A percentile compares a stretch with the other conserved stretches of the same genome.
phyloP scores from a whole-genome alignment of 2,329 filamentous ascomycete species.

The Zymoseptoria tritici region DNA sequence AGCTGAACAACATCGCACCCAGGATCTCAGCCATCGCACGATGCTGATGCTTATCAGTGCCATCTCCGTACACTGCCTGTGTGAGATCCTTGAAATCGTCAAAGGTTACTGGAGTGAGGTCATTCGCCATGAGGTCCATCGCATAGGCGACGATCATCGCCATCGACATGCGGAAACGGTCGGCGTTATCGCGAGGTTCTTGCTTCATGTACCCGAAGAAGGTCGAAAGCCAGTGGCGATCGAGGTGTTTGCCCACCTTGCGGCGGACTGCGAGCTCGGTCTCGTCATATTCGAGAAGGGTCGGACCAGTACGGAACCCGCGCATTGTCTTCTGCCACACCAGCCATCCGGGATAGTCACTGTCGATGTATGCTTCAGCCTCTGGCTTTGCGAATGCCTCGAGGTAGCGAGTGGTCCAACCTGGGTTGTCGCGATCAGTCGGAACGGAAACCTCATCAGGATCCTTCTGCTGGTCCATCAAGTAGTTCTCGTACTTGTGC shows the following conservation, averaged over 20 bases:
- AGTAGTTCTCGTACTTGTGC: slow-evolving; percentile 80
- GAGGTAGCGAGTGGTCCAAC: slow-evolving; percentile 74
- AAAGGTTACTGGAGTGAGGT: slow-evolving; percentile 67
- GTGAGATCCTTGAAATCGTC: slow-evolving; percentile 81
- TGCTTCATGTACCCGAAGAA: slow-evolving; percentile 95
- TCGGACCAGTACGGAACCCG: slow-evolving; percentile 66
- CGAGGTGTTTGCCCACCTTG: slow-evolving; percentile 73
- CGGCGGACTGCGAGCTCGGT: slow-evolving; percentile 65
- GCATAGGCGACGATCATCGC: slow-evolving; percentile 81
- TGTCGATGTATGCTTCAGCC: slow-evolving; percentile 83
- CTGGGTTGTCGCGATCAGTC: slow-evolving; percentile 65
- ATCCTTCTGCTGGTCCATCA: slow-evolving; percentile 71
- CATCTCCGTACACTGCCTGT: slow-evolving; percentile 74
- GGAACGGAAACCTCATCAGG: slow-evolving; percentile 67
- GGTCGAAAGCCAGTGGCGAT: slow-evolving; percentile 75
- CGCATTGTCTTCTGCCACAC: slow-evolving; percentile 87
- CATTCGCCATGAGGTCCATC: slow-evolving; percentile 82
- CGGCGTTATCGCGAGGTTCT: slow-evolving; percentile 75
- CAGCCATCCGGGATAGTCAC: slow-evolving; percentile 90
- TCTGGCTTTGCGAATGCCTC: slow-evolving; percentile 67
- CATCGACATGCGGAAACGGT: slow-evolving; percentile 84
- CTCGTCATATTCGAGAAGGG: slow-evolving; percentile 69
- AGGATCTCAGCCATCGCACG: slow-evolving; percentile 91
- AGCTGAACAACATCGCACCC: slow-evolving; percentile 73
- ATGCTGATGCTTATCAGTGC: slow-evolving; percentile 95